phyloP scores from a whole-genome alignment of 352 stramenopile species.

The Globisporangium viniferum region DNA sequence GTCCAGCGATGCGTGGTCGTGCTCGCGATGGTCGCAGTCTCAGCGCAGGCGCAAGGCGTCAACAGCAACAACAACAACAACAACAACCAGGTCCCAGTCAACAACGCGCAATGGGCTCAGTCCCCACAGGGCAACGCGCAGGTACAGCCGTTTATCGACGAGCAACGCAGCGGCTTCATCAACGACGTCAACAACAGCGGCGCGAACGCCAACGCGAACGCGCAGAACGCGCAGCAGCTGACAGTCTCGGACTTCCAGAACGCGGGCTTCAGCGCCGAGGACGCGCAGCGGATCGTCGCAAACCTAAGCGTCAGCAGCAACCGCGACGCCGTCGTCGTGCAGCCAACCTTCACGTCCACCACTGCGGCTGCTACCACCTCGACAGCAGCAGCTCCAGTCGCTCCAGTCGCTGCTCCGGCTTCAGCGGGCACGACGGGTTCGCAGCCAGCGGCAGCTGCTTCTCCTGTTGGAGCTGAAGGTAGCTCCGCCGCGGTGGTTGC shows the following conservation, averaged over 20 bases:
- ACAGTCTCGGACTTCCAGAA: slow-evolving; percentile 22
- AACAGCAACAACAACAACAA: neutral
- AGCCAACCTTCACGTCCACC: neutral
- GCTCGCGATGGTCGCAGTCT: slow-evolving; percentile 5
- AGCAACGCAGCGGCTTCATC: slow-evolving; percentile 5
- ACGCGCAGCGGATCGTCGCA: slow-evolving; percentile 18
- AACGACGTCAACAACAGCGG: slow-evolving; percentile 11
- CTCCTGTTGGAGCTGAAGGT: neutral
- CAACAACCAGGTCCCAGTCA: neutral
- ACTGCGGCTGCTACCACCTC: neutral
- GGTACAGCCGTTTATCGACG: slow-evolving; percentile 13
- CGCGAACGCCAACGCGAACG: neutral
- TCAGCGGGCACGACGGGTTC: neutral
- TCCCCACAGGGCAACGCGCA: slow-evolving; percentile 9
- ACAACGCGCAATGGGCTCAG: neutral
- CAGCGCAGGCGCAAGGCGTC: neutral
- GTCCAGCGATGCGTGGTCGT: slow-evolving; percentile 10
- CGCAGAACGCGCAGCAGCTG: neutral
- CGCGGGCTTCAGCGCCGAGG: slow-evolving; percentile 14
- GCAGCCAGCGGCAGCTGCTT: neutral
- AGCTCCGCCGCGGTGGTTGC: neutral
- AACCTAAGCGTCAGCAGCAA: slow-evolving; percentile 1
- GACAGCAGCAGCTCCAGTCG: neutral
- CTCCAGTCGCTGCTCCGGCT: neutral
- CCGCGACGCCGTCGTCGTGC: slow-evolving; percentile 2